Conservation (phyloP, 2,329 filamentous ascomycete genomes). For the Eutypella sp. region DNA sequence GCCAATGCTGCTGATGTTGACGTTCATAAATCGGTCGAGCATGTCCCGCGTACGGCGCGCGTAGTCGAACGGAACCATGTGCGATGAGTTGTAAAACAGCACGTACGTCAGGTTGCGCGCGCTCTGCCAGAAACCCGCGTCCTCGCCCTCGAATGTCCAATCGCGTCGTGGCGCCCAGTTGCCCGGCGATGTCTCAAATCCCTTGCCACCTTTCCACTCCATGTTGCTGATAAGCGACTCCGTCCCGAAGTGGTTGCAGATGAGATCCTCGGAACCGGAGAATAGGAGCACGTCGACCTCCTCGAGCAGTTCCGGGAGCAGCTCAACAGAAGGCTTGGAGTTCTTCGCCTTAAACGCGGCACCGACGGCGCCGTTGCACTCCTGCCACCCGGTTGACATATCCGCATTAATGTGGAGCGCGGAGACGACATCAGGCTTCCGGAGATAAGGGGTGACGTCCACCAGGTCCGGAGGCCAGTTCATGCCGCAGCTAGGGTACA, state of each 20-base stretch:
- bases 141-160: constrained; percentile 88
- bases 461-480: constrained; percentile 91
- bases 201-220: constrained; percentile 85
- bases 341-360: constrained; percentile 63
- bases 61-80: constrained; percentile 97
- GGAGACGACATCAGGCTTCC: constrained; percentile 67
- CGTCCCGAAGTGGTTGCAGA: constrained; percentile 95
- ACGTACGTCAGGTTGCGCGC: constrained; percentile 95
- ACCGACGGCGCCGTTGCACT: constrained; percentile 80
- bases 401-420: constrained; percentile 79
- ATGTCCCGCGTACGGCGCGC: constrained; percentile 85
- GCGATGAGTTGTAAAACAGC: constrained; percentile 88
- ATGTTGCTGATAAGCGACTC: constrained; percentile 87
- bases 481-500: constrained; percentile 84
- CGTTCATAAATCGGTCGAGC: constrained; percentile 92
- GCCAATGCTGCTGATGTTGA: constrained; percentile 86
- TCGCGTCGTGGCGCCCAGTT: constrained; percentile 88
- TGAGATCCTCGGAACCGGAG: constrained; percentile 88
- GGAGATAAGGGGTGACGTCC: constrained; percentile 76
- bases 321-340: constrained; percentile 65
- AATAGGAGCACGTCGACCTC: constrained; percentile 80
- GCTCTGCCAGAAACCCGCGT: constrained; percentile 88
- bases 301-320: constrained; percentile 74
- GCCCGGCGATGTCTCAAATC: constrained; percentile 82
- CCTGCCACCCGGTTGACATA: constrained; percentile 84